Percentiles rank a stretch among this genome's conserved stretches.
These are phyloP conservation scores for Trichoderma reesei DNA, from an alignment of 495 filamentous ascomycete species.

Conservation along the genomic window DNA sequence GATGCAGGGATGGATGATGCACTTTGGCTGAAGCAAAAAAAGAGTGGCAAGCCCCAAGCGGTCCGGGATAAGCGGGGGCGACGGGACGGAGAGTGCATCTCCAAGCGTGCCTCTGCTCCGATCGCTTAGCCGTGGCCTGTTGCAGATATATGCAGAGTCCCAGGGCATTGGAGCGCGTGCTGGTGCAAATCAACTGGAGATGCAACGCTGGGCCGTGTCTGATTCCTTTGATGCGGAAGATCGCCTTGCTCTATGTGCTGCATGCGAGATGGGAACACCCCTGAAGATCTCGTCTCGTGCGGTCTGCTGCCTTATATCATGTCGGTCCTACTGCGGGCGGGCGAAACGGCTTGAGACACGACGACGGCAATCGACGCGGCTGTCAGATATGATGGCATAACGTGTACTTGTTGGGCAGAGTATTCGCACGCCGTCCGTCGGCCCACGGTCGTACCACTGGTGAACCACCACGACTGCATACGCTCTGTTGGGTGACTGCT, in stretches of 20 bases:
- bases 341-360: neutral
- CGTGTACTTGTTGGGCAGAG: too few relatives aligned
- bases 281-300: neutral
- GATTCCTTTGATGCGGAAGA: neutral
- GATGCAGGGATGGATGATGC: neutral
- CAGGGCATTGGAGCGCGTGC: neutral
- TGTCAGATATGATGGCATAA: neutral
- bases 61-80: neutral
- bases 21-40: neutral
- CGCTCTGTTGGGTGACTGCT: neutral
- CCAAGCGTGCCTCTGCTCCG: neutral
- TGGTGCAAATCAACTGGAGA: neutral
- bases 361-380: neutral
- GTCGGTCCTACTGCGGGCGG: slow-evolving; percentile 5
- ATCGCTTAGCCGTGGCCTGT: slow-evolving; percentile 4
- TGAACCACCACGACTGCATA: neutral
- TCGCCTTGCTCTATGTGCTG: neutral
- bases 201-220: neutral
- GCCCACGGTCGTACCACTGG: neutral
- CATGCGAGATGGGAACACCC: neutral
- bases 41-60: neutral
- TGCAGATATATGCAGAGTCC: neutral
- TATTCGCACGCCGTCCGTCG: neutral
- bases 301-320: neutral
- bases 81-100: slow-evolving; percentile 2